Evolutionary conservation across 805 yeast species (phyloP), one percentile per base, ranked within the genome.

Genomic region (Candida pseudofarinosa): DNA sequence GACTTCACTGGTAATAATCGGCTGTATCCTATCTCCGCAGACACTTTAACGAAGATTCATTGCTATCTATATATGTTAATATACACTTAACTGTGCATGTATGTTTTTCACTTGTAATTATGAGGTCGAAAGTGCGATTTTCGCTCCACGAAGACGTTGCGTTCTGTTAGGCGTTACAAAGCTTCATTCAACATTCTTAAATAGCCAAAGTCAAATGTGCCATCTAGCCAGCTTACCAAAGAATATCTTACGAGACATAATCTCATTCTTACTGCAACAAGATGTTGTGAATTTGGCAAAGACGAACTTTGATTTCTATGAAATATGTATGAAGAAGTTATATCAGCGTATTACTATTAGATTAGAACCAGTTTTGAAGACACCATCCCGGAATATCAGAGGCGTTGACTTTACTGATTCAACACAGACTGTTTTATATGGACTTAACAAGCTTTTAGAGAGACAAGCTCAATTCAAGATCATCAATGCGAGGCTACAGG

Each of bases 231-330:
- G 28, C 34, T 15, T 44, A 4, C 41, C 43, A 7, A 15, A 30
- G 15, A 33, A 30, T 19, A 35, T 35, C 30, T 15, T 37, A 6
- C 19, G 30, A 4, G 18, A 35, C 13, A 39, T 39, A n/a, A 30
- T 41, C 13, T 26, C 15, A 12, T 44, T 33, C 37, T 52, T 65
- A 13, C 65, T 66, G 4, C 70, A 65, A 43, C 60, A 61, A 38
- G 56, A 55, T 37, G 53, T 65, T 14, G 19, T 63, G 19, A 63
- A 58, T 35, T 55, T 69, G 14, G 59, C 71, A 1, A 51, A 51
- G 18, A 65, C 73, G 19, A 67, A 65, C 50, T 68, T 45, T 47
- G 48, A 50, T 23, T 63, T 65, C 42, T 68, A 68, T 46, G 49
- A 56, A 38, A 69, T 69, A 12, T 63, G 68, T 41, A 40, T 59